Evolutionary conservation across 192 early-diverging fungal genomes (phyloP).

Genomic region (Coemansia aciculifera): DNA sequence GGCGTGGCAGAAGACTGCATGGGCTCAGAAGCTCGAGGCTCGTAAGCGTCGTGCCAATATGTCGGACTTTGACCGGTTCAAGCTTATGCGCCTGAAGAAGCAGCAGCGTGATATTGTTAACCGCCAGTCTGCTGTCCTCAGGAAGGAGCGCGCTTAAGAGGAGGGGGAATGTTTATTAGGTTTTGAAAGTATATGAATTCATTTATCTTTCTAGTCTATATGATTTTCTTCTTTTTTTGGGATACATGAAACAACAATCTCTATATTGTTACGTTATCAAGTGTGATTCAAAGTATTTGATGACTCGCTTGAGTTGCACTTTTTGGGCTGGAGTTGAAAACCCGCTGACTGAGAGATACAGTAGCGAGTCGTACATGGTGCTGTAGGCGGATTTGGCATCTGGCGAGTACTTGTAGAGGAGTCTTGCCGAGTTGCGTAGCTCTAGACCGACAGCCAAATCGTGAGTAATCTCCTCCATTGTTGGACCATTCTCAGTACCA

Average conservation of each 20-base stretch:
- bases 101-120: slow-evolving; percentile 59
- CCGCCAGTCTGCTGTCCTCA: slow-evolving; percentile 48
- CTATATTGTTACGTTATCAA: background rate
- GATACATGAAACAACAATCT: background rate
- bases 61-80: slow-evolving; percentile 98
- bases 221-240: background rate
- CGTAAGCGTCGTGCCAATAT: slow-evolving; percentile 75
- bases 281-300: slow-evolving; percentile 38
- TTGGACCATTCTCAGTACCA: slow-evolving; percentile 22
- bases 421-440: slow-evolving; percentile 31
- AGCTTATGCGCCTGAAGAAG: slow-evolving; percentile 92
- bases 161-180: too few relatives aligned
- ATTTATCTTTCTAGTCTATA: background rate
- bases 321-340: slow-evolving; percentile 39
- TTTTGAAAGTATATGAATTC: background rate
- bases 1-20: slow-evolving; percentile 85
- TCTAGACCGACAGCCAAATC: slow-evolving; percentile 37
- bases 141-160: slow-evolving; percentile 51
- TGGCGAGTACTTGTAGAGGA: slow-evolving; percentile 51
- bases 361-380: slow-evolving; percentile 39
- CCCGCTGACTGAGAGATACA: slow-evolving; percentile 36
- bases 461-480: slow-evolving; percentile 44
- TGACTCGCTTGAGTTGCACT: slow-evolving; percentile 27
- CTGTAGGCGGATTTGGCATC: slow-evolving; percentile 37
- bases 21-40: slow-evolving; percentile 94